Base-by-base conservation (phyloP, 306 rosid genomes). In the Malus sieversii region DNA sequence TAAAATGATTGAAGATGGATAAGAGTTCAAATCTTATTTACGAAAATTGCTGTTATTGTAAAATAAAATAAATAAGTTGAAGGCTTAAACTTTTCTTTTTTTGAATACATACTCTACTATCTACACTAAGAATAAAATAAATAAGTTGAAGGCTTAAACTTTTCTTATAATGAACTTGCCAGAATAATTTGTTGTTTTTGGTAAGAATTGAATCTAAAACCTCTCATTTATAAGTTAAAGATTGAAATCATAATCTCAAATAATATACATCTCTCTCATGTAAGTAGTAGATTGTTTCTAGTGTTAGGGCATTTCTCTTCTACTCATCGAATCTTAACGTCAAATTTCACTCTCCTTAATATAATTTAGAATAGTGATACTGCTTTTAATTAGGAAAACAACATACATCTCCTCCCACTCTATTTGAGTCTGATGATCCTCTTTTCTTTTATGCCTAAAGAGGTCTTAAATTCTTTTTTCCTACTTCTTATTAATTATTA, bases 161-260 rank as follows among this genome's bases (percentile, higher is more conserved):
- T 25, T 25, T 25, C 53, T 14, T 18, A 5, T 1, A 48, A 48
- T 48, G 8, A 1, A 15, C 18, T 48, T 3, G 2, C 8, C 19
- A 48, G 5, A 48, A 48, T 48, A 48, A 15, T 48, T 48, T 14
- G 20, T 48, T 18, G 0, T 1, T 14, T 48, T 48, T 48, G 20
- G 7, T 0, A 6, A 14, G 1, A 48, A 48, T 48, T 0, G 3
- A 48, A 48, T 1, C 6, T 15, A 48, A 15, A 14, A 4, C 1
- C 0, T 14, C 2, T 48, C 1, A 48, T 2, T 48, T 48, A 48
- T 18, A 48, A 14, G 3, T 15, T 48, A 48, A 48, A 6, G 19
- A 18, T 4, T 48, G 3, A 48, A 48, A 48, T 5, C 20, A 14
- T 48, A 48, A 15, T 15, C 55, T 48, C 55, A 48, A 48, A 48